Conservation (phyloP, 108 stramenopile species). For the Cylindrotheca closterium region DNA sequence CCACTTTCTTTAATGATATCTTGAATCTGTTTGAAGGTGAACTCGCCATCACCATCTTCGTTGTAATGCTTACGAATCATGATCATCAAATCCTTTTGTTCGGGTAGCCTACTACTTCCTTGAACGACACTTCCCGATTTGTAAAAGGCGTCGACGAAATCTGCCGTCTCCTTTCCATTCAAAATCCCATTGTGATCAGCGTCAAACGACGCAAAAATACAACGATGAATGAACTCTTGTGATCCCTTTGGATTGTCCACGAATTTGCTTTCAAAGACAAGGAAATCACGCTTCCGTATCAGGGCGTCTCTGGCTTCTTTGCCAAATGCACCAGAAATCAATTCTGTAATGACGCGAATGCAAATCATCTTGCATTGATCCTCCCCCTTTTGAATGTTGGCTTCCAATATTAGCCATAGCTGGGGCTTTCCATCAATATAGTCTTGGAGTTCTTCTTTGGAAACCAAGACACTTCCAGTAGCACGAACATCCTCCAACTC, state of each 20-base stretch:
- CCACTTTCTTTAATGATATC: conserved; percentile 10
- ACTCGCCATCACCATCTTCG: conserved; percentile 7
- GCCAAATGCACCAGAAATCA: conserved; percentile 6
- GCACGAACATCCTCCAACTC: conserved; percentile 14
- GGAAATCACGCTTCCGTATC: conserved; percentile 6
- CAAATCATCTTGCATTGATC: conserved; percentile 10
- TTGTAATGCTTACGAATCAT: conserved; percentile 6
- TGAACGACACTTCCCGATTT: conserved; percentile 11
- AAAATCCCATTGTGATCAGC: conserved; percentile 13
- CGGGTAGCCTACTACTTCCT: conserved; percentile 10
- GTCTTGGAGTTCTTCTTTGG: conserved; percentile 13
- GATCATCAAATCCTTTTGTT: conserved; percentile 7
- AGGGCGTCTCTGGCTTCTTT: background rate
- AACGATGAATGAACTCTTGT: conserved; percentile 26
- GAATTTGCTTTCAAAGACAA: conserved; percentile 4
- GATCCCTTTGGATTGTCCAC: conserved; percentile 15
- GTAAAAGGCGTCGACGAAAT: conserved; percentile 18
- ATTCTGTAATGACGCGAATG: conserved; percentile 7
- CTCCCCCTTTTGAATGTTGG: conserved; percentile 3
- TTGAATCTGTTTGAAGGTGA: conserved; percentile 13
- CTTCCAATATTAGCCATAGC: conserved; percentile 16
- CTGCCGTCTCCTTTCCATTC: conserved; percentile 11
- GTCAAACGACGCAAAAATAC: conserved; percentile 17
- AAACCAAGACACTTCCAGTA: conserved; percentile 9
- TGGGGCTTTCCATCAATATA: conserved; percentile 6